A percentile compares a stretch with the other conserved stretches of the same genome.
Conservation (phyloP, 495 filamentous ascomycete species). For the Talaromyces ruber region DNA sequence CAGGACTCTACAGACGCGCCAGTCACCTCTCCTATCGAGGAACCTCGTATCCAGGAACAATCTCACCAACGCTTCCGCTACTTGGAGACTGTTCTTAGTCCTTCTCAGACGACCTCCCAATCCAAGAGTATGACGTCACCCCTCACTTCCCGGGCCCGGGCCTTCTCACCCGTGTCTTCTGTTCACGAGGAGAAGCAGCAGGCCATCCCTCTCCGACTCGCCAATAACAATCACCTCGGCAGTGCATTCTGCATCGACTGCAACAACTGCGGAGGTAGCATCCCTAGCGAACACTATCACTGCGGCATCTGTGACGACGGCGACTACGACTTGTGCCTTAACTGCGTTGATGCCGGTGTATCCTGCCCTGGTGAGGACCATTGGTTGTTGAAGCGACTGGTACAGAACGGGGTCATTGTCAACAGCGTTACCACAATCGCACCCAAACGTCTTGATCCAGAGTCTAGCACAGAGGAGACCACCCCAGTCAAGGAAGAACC, state of each 20-base stretch:
- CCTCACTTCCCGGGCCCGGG: not conserved
- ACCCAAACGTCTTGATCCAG: constrained; percentile 39
- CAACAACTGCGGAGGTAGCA: constrained; percentile 74
- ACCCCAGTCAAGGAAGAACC: constrained; percentile 3
- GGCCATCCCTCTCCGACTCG: constrained; percentile 6
- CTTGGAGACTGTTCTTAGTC: constrained; percentile 35
- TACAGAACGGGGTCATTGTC: constrained; percentile 69
- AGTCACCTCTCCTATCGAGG: constrained; percentile 5
- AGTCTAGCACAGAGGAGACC: constrained; percentile 18
- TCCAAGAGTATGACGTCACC: constrained; percentile 4
- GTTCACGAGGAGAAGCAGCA: not conserved
- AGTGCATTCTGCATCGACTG: constrained; percentile 68
- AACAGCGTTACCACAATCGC: constrained; percentile 79
- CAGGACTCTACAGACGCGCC: constrained; percentile 2
- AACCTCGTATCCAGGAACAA: not conserved
- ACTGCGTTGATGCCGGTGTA: constrained; percentile 65
- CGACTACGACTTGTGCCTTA: constrained; percentile 87
- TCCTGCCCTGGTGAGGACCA: constrained; percentile 70
- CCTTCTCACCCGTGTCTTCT: not conserved
- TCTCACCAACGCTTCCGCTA: constrained; percentile 23
- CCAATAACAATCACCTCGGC: not conserved
- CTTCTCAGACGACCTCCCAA: constrained; percentile 12
- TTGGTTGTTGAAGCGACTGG: constrained; percentile 87
- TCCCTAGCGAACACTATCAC: constrained; percentile 82
- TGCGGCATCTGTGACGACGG: constrained; percentile 88